These are phyloP conservation scores for Aspergillus sp. DNA, from an alignment of 2,329 filamentous ascomycete genomes.

Conservation along the genomic window DNA sequence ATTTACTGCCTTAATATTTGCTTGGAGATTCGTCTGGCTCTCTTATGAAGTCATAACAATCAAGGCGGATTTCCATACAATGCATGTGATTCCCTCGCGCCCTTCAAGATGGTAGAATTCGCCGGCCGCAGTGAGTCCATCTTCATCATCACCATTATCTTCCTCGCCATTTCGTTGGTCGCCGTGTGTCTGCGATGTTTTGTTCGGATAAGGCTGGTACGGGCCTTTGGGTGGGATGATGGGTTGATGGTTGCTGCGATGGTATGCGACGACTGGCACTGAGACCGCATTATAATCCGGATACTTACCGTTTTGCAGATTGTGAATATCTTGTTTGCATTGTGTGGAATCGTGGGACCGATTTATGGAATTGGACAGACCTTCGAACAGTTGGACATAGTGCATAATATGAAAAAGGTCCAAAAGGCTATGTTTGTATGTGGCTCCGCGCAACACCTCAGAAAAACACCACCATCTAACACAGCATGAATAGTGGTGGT, in stretches of 20 bases:
- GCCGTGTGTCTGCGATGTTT: conserved; percentile 31
- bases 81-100: neutral
- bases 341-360: conserved; percentile 29
- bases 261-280: conserved; percentile 19
- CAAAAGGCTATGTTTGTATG: conserved; percentile 30
- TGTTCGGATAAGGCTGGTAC: conserved; percentile 27
- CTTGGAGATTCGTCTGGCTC: no score
- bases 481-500: conserved; percentile 39
- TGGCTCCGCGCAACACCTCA: neutral
- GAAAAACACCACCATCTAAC: neutral
- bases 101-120: conserved; percentile 23
- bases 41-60: no score
- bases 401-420: conserved; percentile 9
- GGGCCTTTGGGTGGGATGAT: conserved; percentile 35
- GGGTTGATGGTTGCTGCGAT: conserved; percentile 30
- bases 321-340: conserved; percentile 28
- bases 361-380: conserved; percentile 27
- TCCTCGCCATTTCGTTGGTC: conserved; percentile 26
- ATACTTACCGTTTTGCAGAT: conserved; percentile 11
- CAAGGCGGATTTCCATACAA: no score
- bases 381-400: conserved; percentile 9
- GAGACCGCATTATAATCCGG: neutral
- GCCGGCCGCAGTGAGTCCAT: conserved; percentile 27
- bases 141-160: conserved; percentile 27
- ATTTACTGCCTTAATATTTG: no score